These are phyloP conservation scores for Solanum hybrid DNA, from an alignment of 305 asterid genomes.

Conservation along the genomic window DNA sequence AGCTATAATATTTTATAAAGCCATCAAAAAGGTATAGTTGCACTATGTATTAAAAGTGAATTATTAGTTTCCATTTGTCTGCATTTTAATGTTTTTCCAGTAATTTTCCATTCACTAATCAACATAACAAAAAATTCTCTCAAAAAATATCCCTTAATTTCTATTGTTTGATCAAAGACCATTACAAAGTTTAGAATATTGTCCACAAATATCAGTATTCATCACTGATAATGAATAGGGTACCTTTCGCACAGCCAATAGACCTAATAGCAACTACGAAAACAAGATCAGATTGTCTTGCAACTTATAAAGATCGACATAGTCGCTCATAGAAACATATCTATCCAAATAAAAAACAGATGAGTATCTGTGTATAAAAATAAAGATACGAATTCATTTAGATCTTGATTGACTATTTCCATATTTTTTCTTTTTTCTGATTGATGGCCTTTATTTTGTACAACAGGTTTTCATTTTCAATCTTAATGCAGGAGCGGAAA, in stretches of 20 bases:
- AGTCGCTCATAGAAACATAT: background rate
- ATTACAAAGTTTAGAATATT: background rate
- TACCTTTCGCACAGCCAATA: background rate
- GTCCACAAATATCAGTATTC: background rate
- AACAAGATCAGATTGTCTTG: background rate
- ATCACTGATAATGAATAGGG: background rate
- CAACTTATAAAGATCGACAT: background rate
- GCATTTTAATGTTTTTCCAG: background rate
- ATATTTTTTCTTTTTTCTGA: too few species aligned
- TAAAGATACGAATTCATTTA: too few species aligned
- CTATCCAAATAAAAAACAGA: background rate
- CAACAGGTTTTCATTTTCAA: background rate
- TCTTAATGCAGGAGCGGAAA: background rate
- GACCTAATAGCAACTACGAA: background rate
- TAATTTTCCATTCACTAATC: background rate
- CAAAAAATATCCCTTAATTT: background rate
- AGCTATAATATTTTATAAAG: background rate
- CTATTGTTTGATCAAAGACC: background rate
- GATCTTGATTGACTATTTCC: background rate
- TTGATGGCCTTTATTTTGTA: background rate
- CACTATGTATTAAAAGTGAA: background rate
- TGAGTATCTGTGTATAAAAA: too few species aligned
- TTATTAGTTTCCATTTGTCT: background rate
- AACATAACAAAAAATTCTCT: background rate
- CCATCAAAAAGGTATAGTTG: background rate